Conservation (phyloP, 2,329 filamentous ascomycete genomes). For the Endoconidiophora laricicola region DNA sequence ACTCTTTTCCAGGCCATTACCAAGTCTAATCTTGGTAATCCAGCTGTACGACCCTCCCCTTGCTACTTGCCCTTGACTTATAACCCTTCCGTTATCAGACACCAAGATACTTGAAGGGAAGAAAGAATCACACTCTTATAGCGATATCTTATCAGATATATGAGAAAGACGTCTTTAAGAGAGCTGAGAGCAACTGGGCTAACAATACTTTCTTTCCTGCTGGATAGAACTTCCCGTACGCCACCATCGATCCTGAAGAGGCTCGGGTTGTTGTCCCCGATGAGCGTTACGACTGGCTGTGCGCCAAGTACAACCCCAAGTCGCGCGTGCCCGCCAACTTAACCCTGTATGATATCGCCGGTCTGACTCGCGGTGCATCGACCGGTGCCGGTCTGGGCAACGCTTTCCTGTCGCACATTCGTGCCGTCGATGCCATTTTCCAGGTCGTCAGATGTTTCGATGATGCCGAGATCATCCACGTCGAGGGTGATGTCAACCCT, state of each 20-base stretch:
- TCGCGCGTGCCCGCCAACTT: constrained; percentile 91
- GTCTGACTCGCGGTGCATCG: constrained; percentile 86
- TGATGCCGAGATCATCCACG: constrained; percentile 98
- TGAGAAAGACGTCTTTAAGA: constrained; percentile 15
- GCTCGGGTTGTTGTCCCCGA: constrained; percentile 94
- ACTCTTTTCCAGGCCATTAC: constrained; percentile 99
- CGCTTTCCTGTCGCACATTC: constrained; percentile 94
- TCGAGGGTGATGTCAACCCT: constrained; percentile 96
- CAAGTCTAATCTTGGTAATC: constrained; percentile 92
- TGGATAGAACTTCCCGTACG: constrained; percentile 84
- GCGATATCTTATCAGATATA: too few species aligned
- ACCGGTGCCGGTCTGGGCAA: constrained; percentile 96
- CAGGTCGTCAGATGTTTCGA: constrained; percentile 95
- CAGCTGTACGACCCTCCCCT: constrained; percentile 50
- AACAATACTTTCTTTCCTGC: constrained; percentile 5
- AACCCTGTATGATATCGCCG: constrained; percentile 97
- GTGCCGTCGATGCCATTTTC: constrained; percentile 95
- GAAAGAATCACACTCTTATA: too few species aligned
- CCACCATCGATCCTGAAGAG: constrained; percentile 97
- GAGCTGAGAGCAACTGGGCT: constrained; percentile 19
- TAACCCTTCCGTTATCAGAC: too few species aligned
- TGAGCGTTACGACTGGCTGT: constrained; percentile 89
- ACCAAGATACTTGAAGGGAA: too few species aligned
- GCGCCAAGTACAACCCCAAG: constrained; percentile 94
- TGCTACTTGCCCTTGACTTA: constrained; percentile 12